phyloP scores from a whole-genome alignment of 2,329 filamentous ascomycete species.

The Ploettnerulaceae sp. region DNA sequence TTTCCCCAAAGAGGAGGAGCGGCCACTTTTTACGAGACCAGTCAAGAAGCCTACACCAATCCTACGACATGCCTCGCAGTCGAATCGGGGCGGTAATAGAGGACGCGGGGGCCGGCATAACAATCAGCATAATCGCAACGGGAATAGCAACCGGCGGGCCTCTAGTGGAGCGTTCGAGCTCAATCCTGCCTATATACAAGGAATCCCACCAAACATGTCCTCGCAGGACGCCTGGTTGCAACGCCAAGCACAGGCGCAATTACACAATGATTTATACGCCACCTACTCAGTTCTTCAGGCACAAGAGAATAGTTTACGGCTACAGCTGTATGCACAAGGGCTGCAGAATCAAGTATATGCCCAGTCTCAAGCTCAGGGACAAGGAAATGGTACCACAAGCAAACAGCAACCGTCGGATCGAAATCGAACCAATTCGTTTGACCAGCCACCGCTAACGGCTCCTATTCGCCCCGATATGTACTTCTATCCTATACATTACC shows the following conservation, averaged over 20 bases:
- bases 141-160: conserved; percentile 30
- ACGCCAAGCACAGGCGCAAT: conserved; percentile 32
- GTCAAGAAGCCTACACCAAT: conserved; percentile 47
- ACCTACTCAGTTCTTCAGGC: conserved; percentile 38
- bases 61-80: conserved; percentile 54
- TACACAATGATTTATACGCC: conserved; percentile 36
- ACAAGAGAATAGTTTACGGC: conserved; percentile 42
- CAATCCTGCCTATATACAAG: conserved; percentile 23
- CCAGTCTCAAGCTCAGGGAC: conserved; percentile 36
- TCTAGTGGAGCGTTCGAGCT: conserved; percentile 33
- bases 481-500: conserved; percentile 43
- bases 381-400: conserved; percentile 32
- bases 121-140: conserved; percentile 27
- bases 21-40: conserved; percentile 51
- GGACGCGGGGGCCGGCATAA: conserved; percentile 27
- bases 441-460: conserved; percentile 55
- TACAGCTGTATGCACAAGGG: conserved; percentile 43
- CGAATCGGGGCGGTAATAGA: conserved; percentile 35
- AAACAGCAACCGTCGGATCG: conserved; percentile 45
- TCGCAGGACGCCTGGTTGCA: conserved; percentile 33
- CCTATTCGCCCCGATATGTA: conserved; percentile 54
- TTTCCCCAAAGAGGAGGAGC: conserved; percentile 70
- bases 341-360: conserved; percentile 38
- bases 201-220: conserved; percentile 23
- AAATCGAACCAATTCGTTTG: conserved; percentile 56